Evolutionary conservation across 257 asterid genomes (phyloP).

Genomic region (Perilla frutescens): DNA sequence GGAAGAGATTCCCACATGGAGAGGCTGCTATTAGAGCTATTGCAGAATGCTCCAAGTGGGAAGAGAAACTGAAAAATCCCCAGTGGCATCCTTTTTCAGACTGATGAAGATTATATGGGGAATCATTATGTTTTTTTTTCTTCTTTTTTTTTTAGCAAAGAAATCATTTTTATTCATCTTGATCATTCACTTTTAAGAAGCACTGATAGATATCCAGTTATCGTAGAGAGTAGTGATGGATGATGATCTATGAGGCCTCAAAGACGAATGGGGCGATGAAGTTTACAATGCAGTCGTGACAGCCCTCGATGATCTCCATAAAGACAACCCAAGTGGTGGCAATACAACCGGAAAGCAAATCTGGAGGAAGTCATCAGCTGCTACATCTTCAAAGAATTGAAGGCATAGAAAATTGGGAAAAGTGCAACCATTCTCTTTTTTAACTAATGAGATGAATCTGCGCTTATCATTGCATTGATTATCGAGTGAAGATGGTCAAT

Average conservation of each 20-base stretch:
- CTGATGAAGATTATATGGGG: slow-evolving; percentile 40
- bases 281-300: slow-evolving; percentile 38
- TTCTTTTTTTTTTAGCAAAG: no score
- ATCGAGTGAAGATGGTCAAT: no score
- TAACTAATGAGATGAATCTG: no score
- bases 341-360: slow-evolving; percentile 47
- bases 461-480: no score
- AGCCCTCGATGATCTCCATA: slow-evolving; percentile 40
- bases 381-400: slow-evolving; percentile 37
- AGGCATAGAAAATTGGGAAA: slow-evolving; percentile 29
- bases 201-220: no score
- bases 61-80: slow-evolving; percentile 51
- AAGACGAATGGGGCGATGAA: slow-evolving; percentile 47
- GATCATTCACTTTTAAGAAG: no score
- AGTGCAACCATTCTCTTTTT: no score
- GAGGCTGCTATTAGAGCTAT: slow-evolving; percentile 57
- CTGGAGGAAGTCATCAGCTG: slow-evolving; percentile 44
- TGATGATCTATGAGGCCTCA: slow-evolving; percentile 44
- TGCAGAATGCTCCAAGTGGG: slow-evolving; percentile 60
- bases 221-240: slow-evolving; percentile 31
- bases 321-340: slow-evolving; percentile 52
- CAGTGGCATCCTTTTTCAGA: slow-evolving; percentile 27
- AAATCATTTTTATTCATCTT: background rate
- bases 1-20: slow-evolving; percentile 40
- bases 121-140: slow-evolving; percentile 36